Conservation (phyloP, 495 filamentous ascomycete genomes). For the Staphylotrichum longicolle region DNA sequence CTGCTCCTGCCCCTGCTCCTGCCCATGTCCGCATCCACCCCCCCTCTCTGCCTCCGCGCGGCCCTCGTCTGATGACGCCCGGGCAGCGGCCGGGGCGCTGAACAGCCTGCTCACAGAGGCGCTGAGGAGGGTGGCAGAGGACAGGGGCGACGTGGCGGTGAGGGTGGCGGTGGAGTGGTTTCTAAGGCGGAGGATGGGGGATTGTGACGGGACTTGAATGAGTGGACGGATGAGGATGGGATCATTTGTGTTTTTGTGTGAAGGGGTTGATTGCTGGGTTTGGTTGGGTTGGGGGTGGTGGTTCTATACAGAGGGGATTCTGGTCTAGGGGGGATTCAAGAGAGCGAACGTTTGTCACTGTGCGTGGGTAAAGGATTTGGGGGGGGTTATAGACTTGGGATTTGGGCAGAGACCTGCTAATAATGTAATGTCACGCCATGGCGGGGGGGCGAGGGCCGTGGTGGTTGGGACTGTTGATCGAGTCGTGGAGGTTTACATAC, state of each 20-base stretch:
- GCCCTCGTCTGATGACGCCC: not conserved
- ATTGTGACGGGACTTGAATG: conserved; percentile 23
- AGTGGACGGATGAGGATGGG: not conserved
- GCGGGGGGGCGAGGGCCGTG: not conserved
- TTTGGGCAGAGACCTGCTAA: no score
- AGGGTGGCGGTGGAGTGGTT: conserved; percentile 29
- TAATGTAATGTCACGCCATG: no score
- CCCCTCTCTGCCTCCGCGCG: no score
- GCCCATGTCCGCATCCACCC: not conserved
- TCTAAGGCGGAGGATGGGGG: conserved; percentile 32
- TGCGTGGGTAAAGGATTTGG: no score
- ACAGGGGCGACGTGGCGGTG: not conserved
- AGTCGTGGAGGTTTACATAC: no score
- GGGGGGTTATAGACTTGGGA: no score
- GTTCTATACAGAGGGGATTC: no score
- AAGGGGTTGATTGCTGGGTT: not conserved
- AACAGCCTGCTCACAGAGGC: not conserved
- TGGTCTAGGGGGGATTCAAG: not conserved
- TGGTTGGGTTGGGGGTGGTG: no score
- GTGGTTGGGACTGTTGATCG: not conserved
- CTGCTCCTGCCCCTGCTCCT: not conserved
- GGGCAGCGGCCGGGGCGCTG: not conserved
- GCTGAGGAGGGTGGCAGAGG: not conserved
- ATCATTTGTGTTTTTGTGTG: no score
- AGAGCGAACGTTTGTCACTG: not conserved